phyloP scores from a whole-genome alignment of 2,329 filamentous ascomycete species.

The Diaporthe sp. region DNA sequence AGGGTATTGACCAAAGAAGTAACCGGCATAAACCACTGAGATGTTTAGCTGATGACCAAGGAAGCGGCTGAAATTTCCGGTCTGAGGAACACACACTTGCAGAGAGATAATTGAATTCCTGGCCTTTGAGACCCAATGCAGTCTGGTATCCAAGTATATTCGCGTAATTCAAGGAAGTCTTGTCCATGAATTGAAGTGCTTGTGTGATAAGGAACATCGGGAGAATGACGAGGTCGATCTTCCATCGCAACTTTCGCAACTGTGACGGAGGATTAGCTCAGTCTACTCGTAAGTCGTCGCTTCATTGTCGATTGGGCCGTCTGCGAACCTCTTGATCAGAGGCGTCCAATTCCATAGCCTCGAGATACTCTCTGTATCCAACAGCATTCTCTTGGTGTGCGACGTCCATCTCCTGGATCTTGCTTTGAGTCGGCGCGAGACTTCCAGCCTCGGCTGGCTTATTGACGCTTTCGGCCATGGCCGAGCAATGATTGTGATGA shows the following conservation, averaged over 20 bases:
- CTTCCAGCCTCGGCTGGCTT: too few species aligned
- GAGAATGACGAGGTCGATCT: constrained; percentile 49
- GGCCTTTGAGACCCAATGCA: constrained; percentile 49
- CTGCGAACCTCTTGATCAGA: neutral
- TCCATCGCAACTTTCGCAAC: constrained; percentile 38
- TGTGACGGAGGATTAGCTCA: neutral
- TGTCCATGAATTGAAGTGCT: constrained; percentile 49
- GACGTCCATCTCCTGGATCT: neutral
- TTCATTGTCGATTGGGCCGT: too few species aligned
- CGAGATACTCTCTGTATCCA: neutral
- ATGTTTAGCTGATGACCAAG: too few species aligned
- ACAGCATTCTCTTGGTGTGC: neutral
- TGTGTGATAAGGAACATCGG: constrained; percentile 49
- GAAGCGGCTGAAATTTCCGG: too few species aligned
- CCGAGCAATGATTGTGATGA: too few species aligned
- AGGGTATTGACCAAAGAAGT: constrained; percentile 57
- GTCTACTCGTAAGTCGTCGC: too few species aligned
- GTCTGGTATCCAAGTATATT: constrained; percentile 52
- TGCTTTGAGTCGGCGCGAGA: neutral
- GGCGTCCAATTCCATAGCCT: neutral
- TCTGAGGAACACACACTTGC: constrained; percentile 43
- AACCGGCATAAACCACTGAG: constrained; percentile 53
- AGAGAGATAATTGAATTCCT: constrained; percentile 52
- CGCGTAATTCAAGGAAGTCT: constrained; percentile 49
- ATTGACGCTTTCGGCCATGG: too few species aligned